Percentiles rank a stretch among this genome's conserved stretches.
phyloP scores from a whole-genome alignment of 2,329 filamentous ascomycete genomes.

The Diaporthe aspalathi region DNA sequence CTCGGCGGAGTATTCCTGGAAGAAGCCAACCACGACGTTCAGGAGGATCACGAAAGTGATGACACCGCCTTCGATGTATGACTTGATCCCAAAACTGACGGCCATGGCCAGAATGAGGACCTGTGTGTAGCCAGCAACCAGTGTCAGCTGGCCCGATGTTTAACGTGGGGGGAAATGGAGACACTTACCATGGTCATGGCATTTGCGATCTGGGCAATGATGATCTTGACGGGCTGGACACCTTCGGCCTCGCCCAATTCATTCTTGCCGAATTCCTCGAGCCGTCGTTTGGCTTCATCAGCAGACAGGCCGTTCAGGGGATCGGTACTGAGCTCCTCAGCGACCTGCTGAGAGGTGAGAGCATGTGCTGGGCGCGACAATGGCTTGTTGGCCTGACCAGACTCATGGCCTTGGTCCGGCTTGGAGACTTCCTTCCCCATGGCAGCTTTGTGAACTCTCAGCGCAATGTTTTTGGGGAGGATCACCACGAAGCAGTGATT shows the following conservation, averaged over 20 bases:
- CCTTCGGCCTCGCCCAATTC: background rate
- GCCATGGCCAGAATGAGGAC: slow-evolving; percentile 62
- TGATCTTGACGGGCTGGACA: background rate
- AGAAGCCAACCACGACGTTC: slow-evolving; percentile 65
- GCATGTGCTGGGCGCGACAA: background rate
- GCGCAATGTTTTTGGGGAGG: background rate
- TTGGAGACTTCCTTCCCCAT: background rate
- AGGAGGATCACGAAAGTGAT: slow-evolving; percentile 62
- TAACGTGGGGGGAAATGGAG: slow-evolving; percentile 27
- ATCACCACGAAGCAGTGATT: background rate
- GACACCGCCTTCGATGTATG: slow-evolving; percentile 66
- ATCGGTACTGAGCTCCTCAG: background rate
- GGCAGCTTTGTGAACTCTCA: background rate
- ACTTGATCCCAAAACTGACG: slow-evolving; percentile 61
- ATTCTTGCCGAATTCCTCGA: slow-evolving; percentile 1
- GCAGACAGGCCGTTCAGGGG: background rate
- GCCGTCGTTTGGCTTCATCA: background rate
- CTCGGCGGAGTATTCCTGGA: slow-evolving; percentile 64
- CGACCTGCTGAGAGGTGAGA: background rate
- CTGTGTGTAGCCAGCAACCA: slow-evolving; percentile 36
- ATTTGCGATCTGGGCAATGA: slow-evolving; percentile 67
- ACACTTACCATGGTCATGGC: slow-evolving; percentile 68
- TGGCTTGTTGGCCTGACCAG: background rate
- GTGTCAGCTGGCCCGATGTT: slow-evolving; percentile 18
- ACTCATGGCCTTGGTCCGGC: background rate